Percentiles rank a stretch among this genome's conserved stretches.
Evolutionary conservation across 2,329 filamentous ascomycete genomes (phyloP).

Genomic region (Colletotrichum filicis): DNA sequence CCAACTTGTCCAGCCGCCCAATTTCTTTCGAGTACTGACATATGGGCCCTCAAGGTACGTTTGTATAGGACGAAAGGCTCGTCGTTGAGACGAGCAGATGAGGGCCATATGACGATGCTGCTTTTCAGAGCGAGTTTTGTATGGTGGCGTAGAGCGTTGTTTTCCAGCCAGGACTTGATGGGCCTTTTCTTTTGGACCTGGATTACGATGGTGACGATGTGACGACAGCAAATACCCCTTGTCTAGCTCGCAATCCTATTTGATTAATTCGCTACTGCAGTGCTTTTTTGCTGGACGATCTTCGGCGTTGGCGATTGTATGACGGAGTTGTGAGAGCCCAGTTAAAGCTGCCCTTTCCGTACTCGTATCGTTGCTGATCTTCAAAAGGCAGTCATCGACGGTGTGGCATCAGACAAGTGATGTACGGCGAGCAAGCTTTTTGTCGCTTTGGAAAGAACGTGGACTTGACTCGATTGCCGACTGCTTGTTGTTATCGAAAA

Average conservation of each 20-base stretch:
- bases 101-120: not conserved
- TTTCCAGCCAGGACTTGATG: not conserved
- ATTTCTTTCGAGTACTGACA: not conserved
- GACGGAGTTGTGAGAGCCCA: not conserved
- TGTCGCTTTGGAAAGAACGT: not conserved
- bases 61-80: conserved; percentile 70
- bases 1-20: not conserved
- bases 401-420: not conserved
- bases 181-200: not conserved
- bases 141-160: not conserved
- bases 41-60: conserved; percentile 60
- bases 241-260: conserved; percentile 10
- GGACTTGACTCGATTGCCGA: not conserved
- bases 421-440: not conserved
- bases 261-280: not conserved
- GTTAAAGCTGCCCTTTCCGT: not conserved
- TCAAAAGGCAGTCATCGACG: not conserved
- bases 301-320: not conserved
- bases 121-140: not conserved
- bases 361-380: not conserved
- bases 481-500: not conserved
- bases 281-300: not conserved
- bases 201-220: conserved; percentile 7
- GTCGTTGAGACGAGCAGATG: conserved; percentile 30
- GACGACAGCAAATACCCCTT: conserved; percentile 27